phyloP scores from a whole-genome alignment of 1,284 basidiomycete species.

The Laetiporus sulphureus region DNA sequence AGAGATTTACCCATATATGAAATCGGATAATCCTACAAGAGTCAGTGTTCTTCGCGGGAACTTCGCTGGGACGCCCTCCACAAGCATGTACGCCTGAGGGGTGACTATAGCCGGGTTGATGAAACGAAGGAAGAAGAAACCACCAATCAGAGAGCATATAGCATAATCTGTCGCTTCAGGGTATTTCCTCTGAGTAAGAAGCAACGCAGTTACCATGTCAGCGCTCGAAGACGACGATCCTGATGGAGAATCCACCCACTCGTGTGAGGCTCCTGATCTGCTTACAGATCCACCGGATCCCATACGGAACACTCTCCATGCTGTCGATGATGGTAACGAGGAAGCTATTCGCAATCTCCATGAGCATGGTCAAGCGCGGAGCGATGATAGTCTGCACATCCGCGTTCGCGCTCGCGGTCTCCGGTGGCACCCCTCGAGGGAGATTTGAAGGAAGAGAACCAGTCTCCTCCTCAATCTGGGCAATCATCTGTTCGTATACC shows the following conservation, averaged over 20 bases:
- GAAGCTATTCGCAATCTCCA: conserved; percentile 99
- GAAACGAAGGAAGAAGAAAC: conserved; percentile 99
- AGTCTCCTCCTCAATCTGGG: conserved; percentile 96
- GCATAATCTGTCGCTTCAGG: conserved; percentile 88
- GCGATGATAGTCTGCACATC: conserved; percentile 98
- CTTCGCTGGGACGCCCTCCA: conserved; percentile 95
- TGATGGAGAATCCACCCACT: conserved; percentile 39
- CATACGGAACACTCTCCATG: conserved; percentile 96
- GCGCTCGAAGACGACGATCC: too few species aligned
- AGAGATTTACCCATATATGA: too few species aligned
- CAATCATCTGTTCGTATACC: conserved; percentile 99
- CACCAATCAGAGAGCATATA: conserved; percentile 97
- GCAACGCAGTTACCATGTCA: neutral
- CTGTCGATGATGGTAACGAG: conserved; percentile 96
- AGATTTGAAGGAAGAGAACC: conserved; percentile 86
- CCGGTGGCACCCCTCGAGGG: conserved; percentile 88
- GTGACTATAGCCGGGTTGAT: conserved; percentile 99
- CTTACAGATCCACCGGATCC: conserved; percentile 99
- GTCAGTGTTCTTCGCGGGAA: conserved; percentile 95
- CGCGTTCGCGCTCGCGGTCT: conserved; percentile 86
- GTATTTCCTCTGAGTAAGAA: conserved; percentile 77
- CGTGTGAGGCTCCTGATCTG: conserved; percentile 95
- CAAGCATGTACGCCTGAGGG: conserved; percentile 99
- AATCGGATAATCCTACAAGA: too few species aligned
- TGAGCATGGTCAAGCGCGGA: conserved; percentile 93